Evolutionary conservation across 75 land plant species (phyloP), one percentile per base, ranked within the genome.

Genomic region (Selaginella moellendorffii): DNA sequence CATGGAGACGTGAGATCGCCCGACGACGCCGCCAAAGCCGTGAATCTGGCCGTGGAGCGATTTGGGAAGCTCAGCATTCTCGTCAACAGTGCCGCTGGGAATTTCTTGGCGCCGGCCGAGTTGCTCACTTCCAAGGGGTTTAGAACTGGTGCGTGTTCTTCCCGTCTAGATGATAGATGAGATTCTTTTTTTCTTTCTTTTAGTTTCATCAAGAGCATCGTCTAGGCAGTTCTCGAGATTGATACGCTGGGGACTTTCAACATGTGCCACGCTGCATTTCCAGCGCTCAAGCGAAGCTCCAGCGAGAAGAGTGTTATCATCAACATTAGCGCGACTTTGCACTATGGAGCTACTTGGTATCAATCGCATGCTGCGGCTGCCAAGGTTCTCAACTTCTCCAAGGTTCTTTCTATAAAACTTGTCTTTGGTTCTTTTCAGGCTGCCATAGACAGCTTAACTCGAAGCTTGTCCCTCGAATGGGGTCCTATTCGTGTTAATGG

Each of bases 311-410:
- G 68, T 22, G 72, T 64, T 10, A 70, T 70, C 22, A 27, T 70
- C 2, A 70, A 64, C 27, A 70, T 64, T 51, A 70, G 68, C 52
- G 72, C 72, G 18, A 64, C 69, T n/a, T 64, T 69, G 26, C 65
- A 69, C 24, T 62, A 69, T 61, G 66, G 69, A 26, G 69, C 72
- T 0, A 64, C 72, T 31, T 70, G 71, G 71, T 69, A 69, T n/a
- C 72, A 70, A 52, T 0, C 58, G 1, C 72, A 70, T 53, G 72
- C 58, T 26, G 63, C 72, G 18, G 68, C 72, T 46, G 72, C 72
- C 1, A 70, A 70, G 72, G 72, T 70, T 24, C 1, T 36, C 5
- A 36, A 51, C 61, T 65, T 69, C 14, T 22, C 62, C 24, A 65
- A 69, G 14, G 62, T 69, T 1, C 66, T 62, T 31, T 31, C 71